Conservation (phyloP, 208 protist genomes). For the Entamoeba invadens region DNA sequence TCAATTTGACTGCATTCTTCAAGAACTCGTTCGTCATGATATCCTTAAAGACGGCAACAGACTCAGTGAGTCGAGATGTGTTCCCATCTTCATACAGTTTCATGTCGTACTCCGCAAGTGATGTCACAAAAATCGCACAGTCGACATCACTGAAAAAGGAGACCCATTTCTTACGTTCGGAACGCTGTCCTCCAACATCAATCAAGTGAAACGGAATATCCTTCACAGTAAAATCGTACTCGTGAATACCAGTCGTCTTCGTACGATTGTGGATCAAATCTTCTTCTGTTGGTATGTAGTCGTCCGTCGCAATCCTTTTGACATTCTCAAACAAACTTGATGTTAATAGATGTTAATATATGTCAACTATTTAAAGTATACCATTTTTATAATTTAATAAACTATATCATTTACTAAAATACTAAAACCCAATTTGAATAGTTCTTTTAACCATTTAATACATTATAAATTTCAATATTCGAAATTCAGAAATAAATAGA, state of each 20-base stretch:
- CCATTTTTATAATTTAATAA: no score
- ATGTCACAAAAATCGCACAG: constrained; percentile 49
- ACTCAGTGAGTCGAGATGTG: constrained; percentile 56
- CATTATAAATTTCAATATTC: no score
- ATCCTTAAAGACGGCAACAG: constrained; percentile 53
- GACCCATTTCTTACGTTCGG: constrained; percentile 61
- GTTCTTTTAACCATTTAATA: no score
- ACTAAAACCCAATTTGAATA: no score
- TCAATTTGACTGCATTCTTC: constrained; percentile 44
- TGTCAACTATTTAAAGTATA: no score
- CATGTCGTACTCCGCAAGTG: constrained; percentile 52
- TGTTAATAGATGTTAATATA: no score
- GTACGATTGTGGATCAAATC: constrained; percentile 31
- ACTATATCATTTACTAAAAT: no score
- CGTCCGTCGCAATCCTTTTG: not conserved
- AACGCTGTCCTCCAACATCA: constrained; percentile 60
- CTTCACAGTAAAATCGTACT: constrained; percentile 48
- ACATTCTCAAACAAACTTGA: constrained; percentile 6
- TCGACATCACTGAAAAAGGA: constrained; percentile 61
- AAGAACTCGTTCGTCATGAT: constrained; percentile 57
- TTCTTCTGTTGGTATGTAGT: constrained; percentile 6
- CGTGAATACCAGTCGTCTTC: constrained; percentile 60
- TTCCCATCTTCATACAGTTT: constrained; percentile 50
- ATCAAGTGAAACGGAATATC: constrained; percentile 38
- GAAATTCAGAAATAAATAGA: no score